Conservation (phyloP, 164 flowering plant species). For the Tinospora cordifolia region DNA sequence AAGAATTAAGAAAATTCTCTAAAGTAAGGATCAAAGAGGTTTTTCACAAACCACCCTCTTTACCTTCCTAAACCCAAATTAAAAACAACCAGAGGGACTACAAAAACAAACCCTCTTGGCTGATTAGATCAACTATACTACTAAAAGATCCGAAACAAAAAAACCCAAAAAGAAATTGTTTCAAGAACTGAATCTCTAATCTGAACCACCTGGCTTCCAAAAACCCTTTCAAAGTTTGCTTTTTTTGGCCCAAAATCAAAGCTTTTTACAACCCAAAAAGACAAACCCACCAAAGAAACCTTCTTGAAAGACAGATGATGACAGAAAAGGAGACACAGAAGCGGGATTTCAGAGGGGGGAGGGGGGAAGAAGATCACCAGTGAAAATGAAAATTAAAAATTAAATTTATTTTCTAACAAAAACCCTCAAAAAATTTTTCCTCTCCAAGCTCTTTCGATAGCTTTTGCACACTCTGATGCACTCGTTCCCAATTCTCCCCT, state of each 20-base stretch:
- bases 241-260: constrained; percentile 6
- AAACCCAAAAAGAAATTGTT: constrained; percentile 1
- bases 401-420: background rate
- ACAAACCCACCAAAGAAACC: constrained; percentile 21
- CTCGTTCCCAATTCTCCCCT: background rate
- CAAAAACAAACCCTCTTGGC: constrained; percentile 55
- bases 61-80: background rate
- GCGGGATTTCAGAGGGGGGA: constrained; percentile 33
- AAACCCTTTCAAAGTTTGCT: constrained; percentile 31
- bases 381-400: constrained; percentile 7
- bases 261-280: constrained; percentile 22
- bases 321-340: constrained; percentile 82
- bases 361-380: constrained; percentile 15
- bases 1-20: constrained; percentile 13
- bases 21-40: constrained; percentile 19
- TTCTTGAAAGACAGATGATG: constrained; percentile 44
- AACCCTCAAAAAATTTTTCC: background rate
- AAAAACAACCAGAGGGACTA: constrained; percentile 31
- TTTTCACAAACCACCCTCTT: constrained; percentile 21
- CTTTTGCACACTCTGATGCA: constrained; percentile 15
- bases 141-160: constrained; percentile 4
- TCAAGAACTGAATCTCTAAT: constrained; percentile 48
- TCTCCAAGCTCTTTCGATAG: background rate
- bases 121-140: constrained; percentile 22
- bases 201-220: constrained; percentile 55